Base-by-base conservation (phyloP, 345 rosid species). In the Euclidium syriacum region DNA sequence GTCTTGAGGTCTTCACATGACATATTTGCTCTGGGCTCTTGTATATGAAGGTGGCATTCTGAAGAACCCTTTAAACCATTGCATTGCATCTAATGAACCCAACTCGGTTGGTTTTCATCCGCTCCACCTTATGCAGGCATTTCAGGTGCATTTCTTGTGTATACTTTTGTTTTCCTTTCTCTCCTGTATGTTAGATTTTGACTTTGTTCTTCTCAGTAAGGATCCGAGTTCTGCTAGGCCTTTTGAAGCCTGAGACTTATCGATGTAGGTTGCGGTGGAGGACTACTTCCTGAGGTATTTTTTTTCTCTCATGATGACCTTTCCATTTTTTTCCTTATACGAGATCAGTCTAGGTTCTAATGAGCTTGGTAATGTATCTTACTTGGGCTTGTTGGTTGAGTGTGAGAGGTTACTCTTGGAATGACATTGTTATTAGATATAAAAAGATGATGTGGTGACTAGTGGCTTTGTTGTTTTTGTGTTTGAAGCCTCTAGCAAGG, bases 251-350 rank as follows among this genome's bases (percentile, higher is more conserved):
- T 94, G 29, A 79, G 72, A 36, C 57, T 94, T 40, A 68, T 77
- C 17, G 99, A 94, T 63, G 87, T 94, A 16, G 99, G 97, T 38
- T 94, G 97, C 42, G 97, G 97, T 4, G 99, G 99, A 6, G 99
- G 97, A 58, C 79, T 94, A 56, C 96, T 94, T 50, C 85, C 96
- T 2, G 99, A 94, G 96, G 99, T 90, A 75, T 41, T 6, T 18
- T 43, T 41, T 34, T 6, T 18, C 39, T 41, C 30, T 25, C n/a
- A 32, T 23, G 29, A 43, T 1, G 0, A 5, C 51, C 27, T 44
- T 22, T 1, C 15, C 1, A 0, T 16, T 46, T n/a, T 19, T 46
- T 36, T 44, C 43, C 36, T 17, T 47, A 16, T 17, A 9, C 18
- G 39, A 32, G 54, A 42, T 5, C 46, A 24, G 7, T 23, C 6